Evolutionary conservation across 305 asterid species (phyloP).

Genomic region (Solanum aculeatissimum): DNA sequence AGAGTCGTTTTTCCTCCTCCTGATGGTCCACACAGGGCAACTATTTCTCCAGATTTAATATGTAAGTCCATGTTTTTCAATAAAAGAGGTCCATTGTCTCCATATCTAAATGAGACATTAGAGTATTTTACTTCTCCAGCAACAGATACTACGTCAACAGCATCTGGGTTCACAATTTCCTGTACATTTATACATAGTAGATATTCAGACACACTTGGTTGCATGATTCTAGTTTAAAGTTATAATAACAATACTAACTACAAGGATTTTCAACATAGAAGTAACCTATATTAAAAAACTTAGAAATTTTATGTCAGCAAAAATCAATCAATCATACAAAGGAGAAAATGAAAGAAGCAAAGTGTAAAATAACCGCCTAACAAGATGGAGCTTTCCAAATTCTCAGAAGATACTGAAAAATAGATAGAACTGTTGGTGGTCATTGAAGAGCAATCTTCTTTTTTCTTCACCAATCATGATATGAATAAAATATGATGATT

Average conservation of each 20-base stretch:
- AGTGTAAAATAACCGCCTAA: background rate
- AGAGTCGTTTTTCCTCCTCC: constrained; percentile 96
- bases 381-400: background rate
- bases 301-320: background rate
- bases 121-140: constrained; percentile 59
- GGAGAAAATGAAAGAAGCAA: background rate
- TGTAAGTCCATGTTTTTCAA: constrained; percentile 49
- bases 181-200: constrained; percentile 2
- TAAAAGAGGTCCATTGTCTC: constrained; percentile 36
- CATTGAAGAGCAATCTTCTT: background rate
- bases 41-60: constrained; percentile 80
- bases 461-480: background rate
- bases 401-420: background rate
- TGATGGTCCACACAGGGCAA: constrained; percentile 90
- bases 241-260: background rate
- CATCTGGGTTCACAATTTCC: constrained; percentile 61
- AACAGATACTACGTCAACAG: constrained; percentile 42
- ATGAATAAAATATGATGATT: background rate
- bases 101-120: constrained; percentile 59
- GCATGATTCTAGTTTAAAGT: background rate
- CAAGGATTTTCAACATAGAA: background rate
- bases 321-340: background rate
- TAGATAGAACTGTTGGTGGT: background rate
- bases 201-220: background rate
- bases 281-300: background rate